Percentiles rank a stretch among this genome's conserved stretches.
phyloP scores from a whole-genome alignment of 2,329 filamentous ascomycete species.

The Didymella pinodella region DNA sequence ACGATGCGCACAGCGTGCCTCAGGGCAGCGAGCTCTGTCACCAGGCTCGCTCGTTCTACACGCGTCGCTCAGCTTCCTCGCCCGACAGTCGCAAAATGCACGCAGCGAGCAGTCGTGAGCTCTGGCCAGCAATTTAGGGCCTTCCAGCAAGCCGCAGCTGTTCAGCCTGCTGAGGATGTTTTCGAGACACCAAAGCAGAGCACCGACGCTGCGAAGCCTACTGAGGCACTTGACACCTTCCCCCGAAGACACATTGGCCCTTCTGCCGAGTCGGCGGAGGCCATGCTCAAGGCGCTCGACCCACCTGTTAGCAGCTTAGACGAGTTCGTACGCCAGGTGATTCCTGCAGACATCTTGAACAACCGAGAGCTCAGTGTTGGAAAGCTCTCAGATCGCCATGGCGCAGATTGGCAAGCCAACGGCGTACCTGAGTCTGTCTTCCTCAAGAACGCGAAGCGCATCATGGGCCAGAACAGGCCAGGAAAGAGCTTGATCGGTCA shows the following conservation, averaged over 20 bases:
- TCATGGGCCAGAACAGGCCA: constrained; percentile 68
- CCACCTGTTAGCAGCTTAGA: constrained; percentile 78
- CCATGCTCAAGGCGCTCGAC: constrained; percentile 82
- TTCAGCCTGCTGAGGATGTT: constrained; percentile 38
- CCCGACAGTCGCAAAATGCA: constrained; percentile 28
- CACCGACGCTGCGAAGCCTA: constrained; percentile 35
- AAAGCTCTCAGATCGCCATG: constrained; percentile 51
- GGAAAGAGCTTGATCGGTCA: constrained; percentile 78
- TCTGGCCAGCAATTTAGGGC: constrained; percentile 28
- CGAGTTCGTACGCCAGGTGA: constrained; percentile 82
- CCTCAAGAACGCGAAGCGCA: constrained; percentile 61
- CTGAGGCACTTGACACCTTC: constrained; percentile 69
- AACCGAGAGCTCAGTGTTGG: constrained; percentile 67
- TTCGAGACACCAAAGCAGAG: constrained; percentile 39
- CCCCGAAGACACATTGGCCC: constrained; percentile 88
- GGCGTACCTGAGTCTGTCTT: constrained; percentile 66
- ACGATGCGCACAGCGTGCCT: constrained; percentile 46
- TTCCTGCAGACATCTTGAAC: constrained; percentile 81
- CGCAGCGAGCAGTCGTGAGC: constrained; percentile 28
- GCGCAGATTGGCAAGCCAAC: constrained; percentile 48
- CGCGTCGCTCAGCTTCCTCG: constrained; percentile 34
- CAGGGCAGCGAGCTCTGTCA: constrained; percentile 42
- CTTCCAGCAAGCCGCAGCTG: constrained; percentile 35
- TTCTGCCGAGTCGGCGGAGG: constrained; percentile 69
- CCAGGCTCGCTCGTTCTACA: constrained; percentile 35